Percentiles rank a stretch among this genome's conserved stretches.
Conservation (phyloP, 345 rosid species). For the Syzygium jambos region DNA sequence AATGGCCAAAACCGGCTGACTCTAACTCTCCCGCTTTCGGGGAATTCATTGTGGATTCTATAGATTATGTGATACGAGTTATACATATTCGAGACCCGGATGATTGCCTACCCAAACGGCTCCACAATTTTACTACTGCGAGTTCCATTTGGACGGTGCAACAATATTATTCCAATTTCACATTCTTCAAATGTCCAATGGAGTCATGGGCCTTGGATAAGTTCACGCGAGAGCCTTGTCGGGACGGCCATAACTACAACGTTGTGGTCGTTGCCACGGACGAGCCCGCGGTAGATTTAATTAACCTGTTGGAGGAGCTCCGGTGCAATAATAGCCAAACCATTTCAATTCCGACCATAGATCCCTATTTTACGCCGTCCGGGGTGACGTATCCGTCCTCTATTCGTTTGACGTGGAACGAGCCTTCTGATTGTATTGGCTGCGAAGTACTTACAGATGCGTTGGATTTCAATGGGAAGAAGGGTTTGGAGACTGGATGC, state of each 20-base stretch:
- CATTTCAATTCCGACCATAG: conserved; percentile 1
- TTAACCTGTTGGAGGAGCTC: too few species aligned
- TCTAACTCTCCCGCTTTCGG: neutral
- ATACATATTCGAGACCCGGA: neutral
- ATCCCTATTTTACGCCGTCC: neutral
- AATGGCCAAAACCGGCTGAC: neutral
- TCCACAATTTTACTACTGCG: neutral
- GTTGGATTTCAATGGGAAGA: too few species aligned
- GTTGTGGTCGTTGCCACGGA: neutral
- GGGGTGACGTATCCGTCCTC: neutral
- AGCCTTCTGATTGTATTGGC: neutral
- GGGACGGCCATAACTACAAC: conserved; percentile 7
- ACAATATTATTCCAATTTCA: neutral
- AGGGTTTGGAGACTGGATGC: neutral
- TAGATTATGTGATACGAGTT: neutral
- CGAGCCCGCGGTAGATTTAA: neutral
- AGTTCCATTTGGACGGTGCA: neutral
- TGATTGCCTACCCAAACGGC: neutral
- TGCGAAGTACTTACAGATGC: conserved; percentile 3
- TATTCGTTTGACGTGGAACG: conserved; percentile 9
- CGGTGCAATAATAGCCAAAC: neutral
- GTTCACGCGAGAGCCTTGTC: conserved; percentile 5
- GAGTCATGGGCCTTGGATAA: neutral
- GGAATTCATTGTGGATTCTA: neutral
- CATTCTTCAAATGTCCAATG: neutral